A percentile compares a stretch with the other conserved stretches of the same genome.
Evolutionary conservation across 164 flowering plant species (phyloP).

Genomic region (Paratinospora sagittata): DNA sequence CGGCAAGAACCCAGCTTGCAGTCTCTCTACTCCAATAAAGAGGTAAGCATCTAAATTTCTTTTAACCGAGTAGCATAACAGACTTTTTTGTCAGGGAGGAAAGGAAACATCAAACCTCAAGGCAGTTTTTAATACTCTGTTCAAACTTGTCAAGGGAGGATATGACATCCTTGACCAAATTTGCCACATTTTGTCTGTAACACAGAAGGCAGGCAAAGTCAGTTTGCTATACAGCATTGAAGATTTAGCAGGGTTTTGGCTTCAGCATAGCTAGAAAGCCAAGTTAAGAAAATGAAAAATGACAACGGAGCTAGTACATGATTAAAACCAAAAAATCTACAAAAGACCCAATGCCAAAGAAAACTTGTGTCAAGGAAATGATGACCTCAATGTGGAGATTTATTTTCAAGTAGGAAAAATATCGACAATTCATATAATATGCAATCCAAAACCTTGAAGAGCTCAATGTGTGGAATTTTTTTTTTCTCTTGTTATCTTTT

Average conservation of each 20-base stretch:
- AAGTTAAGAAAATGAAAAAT: background rate
- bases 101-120: constrained; percentile 34
- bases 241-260: background rate
- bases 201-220: constrained; percentile 3
- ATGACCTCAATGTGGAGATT: background rate
- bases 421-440: background rate
- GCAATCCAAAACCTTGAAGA: too few species aligned
- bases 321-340: background rate
- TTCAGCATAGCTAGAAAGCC: background rate
- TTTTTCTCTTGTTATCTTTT: too few species aligned
- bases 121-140: constrained; percentile 62
- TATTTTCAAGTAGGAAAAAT: background rate
- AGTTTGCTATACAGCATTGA: constrained; percentile 4
- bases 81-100: background rate
- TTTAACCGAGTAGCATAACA: background rate
- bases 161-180: constrained; percentile 45
- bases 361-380: background rate
- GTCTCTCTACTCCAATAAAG: constrained; percentile 3
- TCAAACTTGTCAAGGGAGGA: constrained; percentile 62
- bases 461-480: too few species aligned
- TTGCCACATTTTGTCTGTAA: constrained; percentile 51
- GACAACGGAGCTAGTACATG: background rate
- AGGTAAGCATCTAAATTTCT: constrained; percentile 1
- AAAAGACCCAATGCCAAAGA: background rate
- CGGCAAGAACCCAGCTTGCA: background rate